Evolutionary conservation across 1,284 basidiomycete genomes (phyloP), one percentile per base, ranked within the genome.

Genomic region (Xerocomus nothofagi): DNA sequence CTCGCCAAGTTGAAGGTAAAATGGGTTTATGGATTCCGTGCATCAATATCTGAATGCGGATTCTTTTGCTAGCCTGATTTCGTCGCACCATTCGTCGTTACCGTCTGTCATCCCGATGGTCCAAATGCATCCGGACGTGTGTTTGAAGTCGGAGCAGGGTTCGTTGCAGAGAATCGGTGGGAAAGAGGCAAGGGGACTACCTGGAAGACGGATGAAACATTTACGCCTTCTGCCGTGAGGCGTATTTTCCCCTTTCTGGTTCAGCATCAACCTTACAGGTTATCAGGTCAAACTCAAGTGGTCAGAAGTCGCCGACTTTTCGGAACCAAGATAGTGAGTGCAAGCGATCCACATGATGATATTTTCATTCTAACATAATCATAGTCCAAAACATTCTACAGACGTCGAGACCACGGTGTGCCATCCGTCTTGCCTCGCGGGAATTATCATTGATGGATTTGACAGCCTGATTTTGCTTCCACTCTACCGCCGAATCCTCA

Each of bases 81-180:
- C 58, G 89, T 99, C 40, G 94, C 93, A 1, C 95, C 97, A 3
- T 86, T 99, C 54, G 93, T 98, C 39, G 86, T 80, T 23, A 89
- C 83, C 4, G 72, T 89, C 17, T 81, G 79, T 49, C 88, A 91
- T 54, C 88, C 89, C 1, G 79, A 92, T 58, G 87, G 88, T 5
- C 88, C 88, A 15, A 84, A 95, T 51, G 88, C 90, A 1, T 87
- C 80, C 37, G 97, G 97, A 24, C 86, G 87, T 61, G 78, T 96
- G 33, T 98, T 96, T 61, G 96, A 99, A 73, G 81, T 95, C 33
- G 97, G 95, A 37, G 97, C 92, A 41, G 97, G 96, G 11, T 99
- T 87, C 69, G 79, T 93, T 53, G 91, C 93, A 7, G 92, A 96
- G 71, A 79, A 98, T 50, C 82, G 97, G 55, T 98, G 94, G 88